phyloP scores from a whole-genome alignment of 495 filamentous ascomycete species.

The Sordaria brevicollis region DNA sequence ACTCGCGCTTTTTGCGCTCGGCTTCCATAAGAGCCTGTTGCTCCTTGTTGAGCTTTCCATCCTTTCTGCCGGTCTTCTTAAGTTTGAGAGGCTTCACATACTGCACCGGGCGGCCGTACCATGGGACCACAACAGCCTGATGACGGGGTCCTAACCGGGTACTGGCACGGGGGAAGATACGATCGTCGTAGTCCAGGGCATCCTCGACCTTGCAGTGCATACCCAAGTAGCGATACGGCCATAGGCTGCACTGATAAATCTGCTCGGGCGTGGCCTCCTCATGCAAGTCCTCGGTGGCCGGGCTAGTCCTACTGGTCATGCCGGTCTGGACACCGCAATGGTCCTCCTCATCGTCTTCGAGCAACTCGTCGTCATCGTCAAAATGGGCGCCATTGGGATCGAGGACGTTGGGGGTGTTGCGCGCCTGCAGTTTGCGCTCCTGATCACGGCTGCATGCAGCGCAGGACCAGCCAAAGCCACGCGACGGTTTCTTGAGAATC shows the following conservation, averaged over 20 bases:
- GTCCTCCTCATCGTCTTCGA: constrained; percentile 67
- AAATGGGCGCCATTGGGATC: constrained; percentile 15
- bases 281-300: constrained; percentile 41
- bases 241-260: constrained; percentile 80
- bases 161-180: constrained; percentile 91
- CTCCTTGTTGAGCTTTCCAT: constrained; percentile 68
- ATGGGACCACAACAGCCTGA: constrained; percentile 75
- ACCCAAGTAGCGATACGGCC: constrained; percentile 93
- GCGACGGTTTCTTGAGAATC: constrained; percentile 88
- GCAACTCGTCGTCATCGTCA: constrained; percentile 26
- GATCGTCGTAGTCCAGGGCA: constrained; percentile 93
- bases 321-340: constrained; percentile 56
- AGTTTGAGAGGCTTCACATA: constrained; percentile 81
- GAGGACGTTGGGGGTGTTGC: constrained; percentile 62
- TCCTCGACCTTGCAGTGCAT: constrained; percentile 96
- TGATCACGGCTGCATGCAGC: constrained; percentile 90
- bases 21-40: constrained; percentile 67
- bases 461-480: constrained; percentile 97
- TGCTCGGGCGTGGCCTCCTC: constrained; percentile 81
- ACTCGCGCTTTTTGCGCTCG: constrained; percentile 64
- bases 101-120: constrained; percentile 77
- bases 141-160: constrained; percentile 86
- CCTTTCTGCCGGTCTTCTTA: constrained; percentile 58
- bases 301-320: constrained; percentile 48
- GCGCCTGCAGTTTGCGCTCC: constrained; percentile 83